These are phyloP conservation scores for Chaetomium tenue DNA, from an alignment of 495 filamentous ascomycete species.

Conservation along the genomic window DNA sequence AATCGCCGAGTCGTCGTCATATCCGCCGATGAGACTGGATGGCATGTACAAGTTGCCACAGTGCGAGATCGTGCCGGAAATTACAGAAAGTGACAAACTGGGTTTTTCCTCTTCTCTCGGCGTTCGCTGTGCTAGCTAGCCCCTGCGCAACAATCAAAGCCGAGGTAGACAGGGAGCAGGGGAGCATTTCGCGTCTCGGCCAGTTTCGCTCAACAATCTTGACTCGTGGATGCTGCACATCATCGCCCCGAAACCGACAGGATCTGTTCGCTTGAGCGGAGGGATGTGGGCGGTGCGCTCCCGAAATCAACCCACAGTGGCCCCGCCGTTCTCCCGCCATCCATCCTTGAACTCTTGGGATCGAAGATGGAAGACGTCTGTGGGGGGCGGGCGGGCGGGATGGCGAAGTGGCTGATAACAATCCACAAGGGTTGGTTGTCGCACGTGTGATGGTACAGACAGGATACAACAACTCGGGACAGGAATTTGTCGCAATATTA, in stretches of 20 bases:
- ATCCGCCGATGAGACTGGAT: constrained; percentile 9
- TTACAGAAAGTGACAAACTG: neutral
- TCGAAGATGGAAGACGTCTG: neutral
- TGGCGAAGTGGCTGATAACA: neutral
- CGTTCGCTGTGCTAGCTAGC: constrained; percentile 23
- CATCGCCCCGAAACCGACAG: constrained; percentile 33
- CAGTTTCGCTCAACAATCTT: constrained; percentile 32
- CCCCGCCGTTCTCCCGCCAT: neutral
- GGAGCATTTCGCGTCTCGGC: constrained; percentile 28
- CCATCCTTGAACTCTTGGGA: neutral
- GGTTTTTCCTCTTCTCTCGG: constrained; percentile 20
- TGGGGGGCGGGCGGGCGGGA: neutral
- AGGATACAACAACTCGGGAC: neutral
- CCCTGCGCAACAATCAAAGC: constrained; percentile 22
- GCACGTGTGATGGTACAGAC: constrained; percentile 1
- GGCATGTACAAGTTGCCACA: constrained; percentile 24
- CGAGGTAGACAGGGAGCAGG: constrained; percentile 29
- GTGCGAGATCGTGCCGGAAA: constrained; percentile 22
- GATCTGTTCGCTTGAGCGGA: constrained; percentile 8
- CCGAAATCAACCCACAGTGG: neutral
- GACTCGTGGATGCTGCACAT: constrained; percentile 41
- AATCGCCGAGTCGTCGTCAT: constrained; percentile 22
- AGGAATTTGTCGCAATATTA: neutral
- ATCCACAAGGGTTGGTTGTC: neutral
- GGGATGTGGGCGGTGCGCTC: constrained; percentile 21